Evolutionary conservation across 2,329 filamentous ascomycete genomes (phyloP).

Genomic region (Raffaelea deltoideospora): DNA sequence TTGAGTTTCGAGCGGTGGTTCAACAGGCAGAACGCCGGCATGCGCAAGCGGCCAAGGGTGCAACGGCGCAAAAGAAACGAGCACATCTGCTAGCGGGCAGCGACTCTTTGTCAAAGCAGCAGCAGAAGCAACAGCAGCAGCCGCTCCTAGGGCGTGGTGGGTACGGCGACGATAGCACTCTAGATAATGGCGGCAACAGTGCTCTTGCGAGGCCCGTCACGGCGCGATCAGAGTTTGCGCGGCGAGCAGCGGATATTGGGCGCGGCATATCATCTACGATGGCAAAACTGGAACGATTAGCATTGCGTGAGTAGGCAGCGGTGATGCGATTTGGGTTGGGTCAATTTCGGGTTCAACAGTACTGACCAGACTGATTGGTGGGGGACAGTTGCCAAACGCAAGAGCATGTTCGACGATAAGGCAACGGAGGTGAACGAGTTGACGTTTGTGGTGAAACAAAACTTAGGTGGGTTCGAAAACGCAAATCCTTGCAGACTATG

Average conservation of each 20-base stretch:
- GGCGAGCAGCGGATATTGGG: slow-evolving; percentile 81
- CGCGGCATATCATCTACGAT: slow-evolving; percentile 83
- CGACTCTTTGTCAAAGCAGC: background rate
- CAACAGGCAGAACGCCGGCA: slow-evolving; percentile 70
- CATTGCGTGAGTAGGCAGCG: slow-evolving; percentile 31
- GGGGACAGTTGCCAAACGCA: slow-evolving; percentile 62
- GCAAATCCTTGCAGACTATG: background rate
- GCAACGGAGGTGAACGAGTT: slow-evolving; percentile 95
- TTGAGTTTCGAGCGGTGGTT: slow-evolving; percentile 87
- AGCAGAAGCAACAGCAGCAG: slow-evolving; percentile 23
- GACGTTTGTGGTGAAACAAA: slow-evolving; percentile 51
- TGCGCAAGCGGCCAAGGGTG: slow-evolving; percentile 33
- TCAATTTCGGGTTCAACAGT: too few relatives aligned
- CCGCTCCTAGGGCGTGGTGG: slow-evolving; percentile 43
- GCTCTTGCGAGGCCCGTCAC: background rate
- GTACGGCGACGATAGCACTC: slow-evolving; percentile 36
- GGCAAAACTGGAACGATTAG: slow-evolving; percentile 86
- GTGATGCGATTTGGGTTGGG: too few relatives aligned
- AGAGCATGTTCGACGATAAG: slow-evolving; percentile 92
- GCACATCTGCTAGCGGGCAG: slow-evolving; percentile 4
- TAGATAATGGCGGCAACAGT: slow-evolving; percentile 41
- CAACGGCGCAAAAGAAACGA: slow-evolving; percentile 50
- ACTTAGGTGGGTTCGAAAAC: slow-evolving; percentile 5
- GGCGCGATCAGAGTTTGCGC: slow-evolving; percentile 66
- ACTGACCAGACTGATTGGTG: too few relatives aligned